Conservation (phyloP, 176 grass and related monocot species). For the Sorghum bicolor region DNA sequence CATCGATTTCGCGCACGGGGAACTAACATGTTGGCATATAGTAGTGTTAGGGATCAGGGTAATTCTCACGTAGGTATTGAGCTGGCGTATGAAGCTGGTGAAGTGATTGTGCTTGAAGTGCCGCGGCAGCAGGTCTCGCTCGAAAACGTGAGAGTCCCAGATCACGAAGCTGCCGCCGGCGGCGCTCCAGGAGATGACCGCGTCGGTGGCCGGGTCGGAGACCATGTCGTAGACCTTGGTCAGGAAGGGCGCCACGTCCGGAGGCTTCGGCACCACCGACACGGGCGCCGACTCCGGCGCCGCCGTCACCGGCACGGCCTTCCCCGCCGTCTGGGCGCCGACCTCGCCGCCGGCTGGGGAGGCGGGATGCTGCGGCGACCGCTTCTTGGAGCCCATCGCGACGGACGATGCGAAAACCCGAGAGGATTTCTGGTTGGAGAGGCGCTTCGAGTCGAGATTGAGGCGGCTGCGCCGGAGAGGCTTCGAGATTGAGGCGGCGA, state of each 20-base stretch:
- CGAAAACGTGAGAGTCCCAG: constrained; percentile 69
- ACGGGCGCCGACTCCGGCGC: background rate
- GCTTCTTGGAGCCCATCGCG: constrained; percentile 42
- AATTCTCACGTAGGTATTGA: constrained; percentile 88
- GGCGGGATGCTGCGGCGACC: constrained; percentile 29
- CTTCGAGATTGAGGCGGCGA: constrained; percentile 1
- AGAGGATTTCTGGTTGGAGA: background rate
- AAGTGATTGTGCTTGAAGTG: constrained; percentile 92
- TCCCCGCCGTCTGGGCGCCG: background rate
- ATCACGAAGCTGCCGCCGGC: constrained; percentile 66
- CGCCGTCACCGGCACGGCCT: background rate
- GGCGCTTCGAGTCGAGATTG: constrained; percentile 9
- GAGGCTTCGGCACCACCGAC: constrained; percentile 33
- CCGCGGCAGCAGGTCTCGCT: constrained; percentile 52
- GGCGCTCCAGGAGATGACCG: constrained; percentile 60
- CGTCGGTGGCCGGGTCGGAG: constrained; percentile 52
- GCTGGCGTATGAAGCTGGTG: constrained; percentile 87
- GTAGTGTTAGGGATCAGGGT: background rate
- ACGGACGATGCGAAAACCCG: constrained; percentile 6
- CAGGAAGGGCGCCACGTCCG: constrained; percentile 68
- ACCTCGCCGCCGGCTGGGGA: background rate
- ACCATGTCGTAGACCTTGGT: constrained; percentile 81
- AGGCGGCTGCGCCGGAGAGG: background rate
- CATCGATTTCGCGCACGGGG: background rate
- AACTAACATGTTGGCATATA: background rate